Evolutionary conservation across 2,329 filamentous ascomycete genomes (phyloP), one percentile per base, ranked within the genome.

Genomic region (Neodidymelliopsis sp.): DNA sequence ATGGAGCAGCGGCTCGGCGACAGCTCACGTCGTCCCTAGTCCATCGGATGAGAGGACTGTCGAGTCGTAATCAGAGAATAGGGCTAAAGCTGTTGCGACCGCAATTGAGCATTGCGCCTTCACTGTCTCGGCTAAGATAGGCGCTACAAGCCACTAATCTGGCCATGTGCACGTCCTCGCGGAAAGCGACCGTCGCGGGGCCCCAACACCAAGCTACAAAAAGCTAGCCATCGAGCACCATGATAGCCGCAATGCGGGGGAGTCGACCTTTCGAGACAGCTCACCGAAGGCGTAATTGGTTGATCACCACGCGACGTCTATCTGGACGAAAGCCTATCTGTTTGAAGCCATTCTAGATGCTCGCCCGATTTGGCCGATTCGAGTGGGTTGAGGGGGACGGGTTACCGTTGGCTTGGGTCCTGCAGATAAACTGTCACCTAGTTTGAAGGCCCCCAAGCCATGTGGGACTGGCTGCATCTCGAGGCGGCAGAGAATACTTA

Each of bases 211-310:
- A 49, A 24, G 22, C 47, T 29, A 35, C 24, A 29, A 30, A n/a
- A 7, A 41, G 47, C 35, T 50, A 50, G 40, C 30, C 22, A 13
- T 20, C 23, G 40, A 40, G 40, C 35, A 39, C 39, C 23, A 29
- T 15, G 10, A 45, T 50, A 50, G 40, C 40, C 40, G 30, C 41
- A 50, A 40, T 50, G 47, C 41, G 47, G 47, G 47, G 47, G n/a
- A 28, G 15, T 15, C 29, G 11, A 13, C 18, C 3, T n/a, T 25
- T 36, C n/a, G 16, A 34, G 28, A 23, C 8, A 34, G 16, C n/a
- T 33, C n/a, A 24, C 13, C 29, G 13, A 27, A 30, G 5, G 7
- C 30, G 19, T 16, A 29, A 45, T 27, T 36, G 24, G 47, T 28
- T 29, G 24, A 31, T 31, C 16, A 20, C 27, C n/a, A 29, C 16